phyloP scores from a whole-genome alignment of 2,329 filamentous ascomycete genomes.

The Penicillium brevicompactum region DNA sequence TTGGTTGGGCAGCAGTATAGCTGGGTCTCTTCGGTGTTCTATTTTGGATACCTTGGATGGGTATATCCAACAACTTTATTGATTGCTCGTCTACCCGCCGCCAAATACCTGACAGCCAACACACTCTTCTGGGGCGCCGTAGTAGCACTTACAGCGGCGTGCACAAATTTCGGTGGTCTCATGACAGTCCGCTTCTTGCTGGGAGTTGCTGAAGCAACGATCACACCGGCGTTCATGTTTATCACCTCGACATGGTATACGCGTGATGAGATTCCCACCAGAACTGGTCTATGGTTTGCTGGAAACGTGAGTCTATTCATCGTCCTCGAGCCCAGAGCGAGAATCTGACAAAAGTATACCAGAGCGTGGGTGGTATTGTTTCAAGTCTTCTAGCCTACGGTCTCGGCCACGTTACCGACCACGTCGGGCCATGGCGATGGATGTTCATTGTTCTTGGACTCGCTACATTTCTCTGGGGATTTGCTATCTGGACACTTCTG shows the following conservation, averaged over 20 bases:
- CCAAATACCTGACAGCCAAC: conserved; percentile 38
- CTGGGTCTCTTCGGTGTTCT: conserved; percentile 34
- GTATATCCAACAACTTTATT: conserved; percentile 29
- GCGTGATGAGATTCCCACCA: conserved; percentile 57
- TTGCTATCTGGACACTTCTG: conserved; percentile 52
- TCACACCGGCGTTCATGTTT: conserved; percentile 59
- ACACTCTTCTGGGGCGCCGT: conserved; percentile 54
- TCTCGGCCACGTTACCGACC: conserved; percentile 54
- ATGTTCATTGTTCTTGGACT: conserved; percentile 61
- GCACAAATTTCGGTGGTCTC: conserved; percentile 53
- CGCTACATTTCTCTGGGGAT: conserved; percentile 54
- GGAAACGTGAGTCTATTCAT: conserved; percentile 21
- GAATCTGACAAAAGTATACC: background rate
- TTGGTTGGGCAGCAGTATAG: conserved; percentile 28
- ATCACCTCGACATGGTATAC: conserved; percentile 61
- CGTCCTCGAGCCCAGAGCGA: background rate
- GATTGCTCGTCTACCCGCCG: conserved; percentile 27
- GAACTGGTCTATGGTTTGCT: conserved; percentile 59
- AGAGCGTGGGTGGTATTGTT: conserved; percentile 23
- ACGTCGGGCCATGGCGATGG: conserved; percentile 41
- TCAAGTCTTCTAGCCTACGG: conserved; percentile 50
- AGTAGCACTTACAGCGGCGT: conserved; percentile 51
- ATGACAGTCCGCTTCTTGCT: conserved; percentile 57
- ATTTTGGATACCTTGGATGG: conserved; percentile 35
- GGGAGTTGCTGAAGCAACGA: conserved; percentile 58